phyloP scores from a whole-genome alignment of 2,329 filamentous ascomycete species.

The Beauveria sp. region DNA sequence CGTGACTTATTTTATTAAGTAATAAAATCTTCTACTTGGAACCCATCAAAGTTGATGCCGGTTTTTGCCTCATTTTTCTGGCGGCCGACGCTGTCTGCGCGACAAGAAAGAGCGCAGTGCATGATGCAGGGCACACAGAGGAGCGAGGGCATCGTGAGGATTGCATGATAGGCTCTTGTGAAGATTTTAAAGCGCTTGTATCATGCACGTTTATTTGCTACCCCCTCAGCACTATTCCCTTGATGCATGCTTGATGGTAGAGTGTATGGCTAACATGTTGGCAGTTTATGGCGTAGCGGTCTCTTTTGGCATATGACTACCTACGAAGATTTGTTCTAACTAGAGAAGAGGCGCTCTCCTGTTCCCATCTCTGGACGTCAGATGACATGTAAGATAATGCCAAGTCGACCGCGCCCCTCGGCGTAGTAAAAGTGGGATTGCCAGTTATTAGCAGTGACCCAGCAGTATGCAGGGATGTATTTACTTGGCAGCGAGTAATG shows the following conservation, averaged over 20 bases:
- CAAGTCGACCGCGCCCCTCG: background rate
- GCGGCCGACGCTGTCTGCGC: background rate
- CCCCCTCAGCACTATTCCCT: too few species aligned
- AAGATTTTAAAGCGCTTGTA: too few species aligned
- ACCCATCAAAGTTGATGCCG: background rate
- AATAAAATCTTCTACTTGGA: background rate
- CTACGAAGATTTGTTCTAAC: too few species aligned
- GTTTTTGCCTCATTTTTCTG: background rate
- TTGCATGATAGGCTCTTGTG: background rate
- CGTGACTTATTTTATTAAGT: background rate
- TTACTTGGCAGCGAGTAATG: background rate
- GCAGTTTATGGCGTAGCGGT: too few species aligned
- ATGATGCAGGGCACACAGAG: background rate
- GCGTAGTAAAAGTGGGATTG: background rate
- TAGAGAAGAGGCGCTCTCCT: too few species aligned
- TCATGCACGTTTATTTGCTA: too few species aligned
- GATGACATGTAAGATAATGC: background rate
- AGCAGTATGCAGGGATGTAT: background rate
- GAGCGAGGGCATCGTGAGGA: background rate
- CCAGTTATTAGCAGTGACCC: background rate
- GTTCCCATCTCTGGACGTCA: too few species aligned
- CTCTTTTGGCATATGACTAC: too few species aligned
- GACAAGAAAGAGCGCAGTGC: background rate
- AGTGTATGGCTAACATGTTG: too few species aligned
- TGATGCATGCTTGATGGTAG: too few species aligned